Percentiles rank a stretch among this genome's conserved stretches.
phyloP scores from a whole-genome alignment of 106 monocot species.

The Platanthera zijinensis region DNA sequence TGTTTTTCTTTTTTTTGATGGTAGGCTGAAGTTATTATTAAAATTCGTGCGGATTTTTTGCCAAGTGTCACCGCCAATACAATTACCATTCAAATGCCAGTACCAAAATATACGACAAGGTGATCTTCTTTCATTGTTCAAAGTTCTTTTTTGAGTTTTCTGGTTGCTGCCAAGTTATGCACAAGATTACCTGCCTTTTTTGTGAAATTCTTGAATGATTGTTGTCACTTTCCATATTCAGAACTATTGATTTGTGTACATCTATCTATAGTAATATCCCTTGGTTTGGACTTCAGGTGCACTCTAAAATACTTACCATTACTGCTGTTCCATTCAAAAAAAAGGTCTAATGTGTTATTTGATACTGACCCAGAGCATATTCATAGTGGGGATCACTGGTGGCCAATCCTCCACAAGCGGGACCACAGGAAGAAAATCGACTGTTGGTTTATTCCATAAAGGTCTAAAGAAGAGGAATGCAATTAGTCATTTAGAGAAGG shows the following conservation, averaged over 20 bases:
- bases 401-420: too few species aligned
- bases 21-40: slow-evolving; percentile 88
- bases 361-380: not conserved
- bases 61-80: slow-evolving; percentile 74
- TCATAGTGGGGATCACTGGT: too few species aligned
- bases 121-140: slow-evolving; percentile 12
- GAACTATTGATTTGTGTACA: not conserved
- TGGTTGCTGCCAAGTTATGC: not conserved
- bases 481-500: too few species aligned
- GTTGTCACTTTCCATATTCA: not conserved
- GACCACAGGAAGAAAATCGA: too few species aligned
- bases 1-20: slow-evolving; percentile 1
- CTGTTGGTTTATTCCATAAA: too few species aligned
- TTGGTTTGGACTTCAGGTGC: not conserved
- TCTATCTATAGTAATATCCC: not conserved
- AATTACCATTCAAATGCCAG: slow-evolving; percentile 76
- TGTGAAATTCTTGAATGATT: slow-evolving; percentile 1
- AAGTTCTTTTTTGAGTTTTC: slow-evolving; percentile 1
- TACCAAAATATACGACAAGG: slow-evolving; percentile 90
- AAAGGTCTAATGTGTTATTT: not conserved
- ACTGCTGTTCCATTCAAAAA: not conserved
- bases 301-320: not conserved
- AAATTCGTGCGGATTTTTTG: slow-evolving; percentile 82
- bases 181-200: not conserved
- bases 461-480: too few species aligned